Evolutionary conservation across 805 yeast species (phyloP), one percentile per base, ranked within the genome.

Genomic region (Dipodascopsis tothii): DNA sequence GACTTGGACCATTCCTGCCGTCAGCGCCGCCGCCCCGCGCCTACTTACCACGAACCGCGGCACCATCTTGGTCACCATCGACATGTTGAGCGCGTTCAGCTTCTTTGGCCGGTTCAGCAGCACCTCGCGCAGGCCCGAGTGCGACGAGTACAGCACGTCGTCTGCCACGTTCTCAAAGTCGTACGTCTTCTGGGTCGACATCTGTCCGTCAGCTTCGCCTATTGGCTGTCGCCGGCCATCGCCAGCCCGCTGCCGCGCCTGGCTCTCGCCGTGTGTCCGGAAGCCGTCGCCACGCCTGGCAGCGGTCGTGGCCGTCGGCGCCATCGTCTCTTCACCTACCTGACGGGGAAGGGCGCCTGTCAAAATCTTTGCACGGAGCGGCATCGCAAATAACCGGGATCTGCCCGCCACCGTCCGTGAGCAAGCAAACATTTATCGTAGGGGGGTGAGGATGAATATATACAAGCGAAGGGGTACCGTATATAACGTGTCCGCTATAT

Each of bases 31-130:
- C 9, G 16, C n/a, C 14, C 38, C 20, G 14, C 14, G n/a, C n/a
- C n/a, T 14, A 40, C 51, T 17, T 37, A 49, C 53, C 23, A 21
- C 18, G 40, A 84, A 70, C 32, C 95, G 75, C 19, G 92, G 86
- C 30, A 74, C 68, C 48, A 90, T 79, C 55, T 77, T 72, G 27
- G 71, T 61, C 47, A 85, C 78, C 95, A 90, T 88, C 44, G 77
- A 74, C 21, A 75, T 68, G 62, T 78, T 82, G 54, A 90, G 70
- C 3, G 97, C 90, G 67, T 90, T 92, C 59, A 92, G 74, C 61
- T 90, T 90, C 43, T 70, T 61, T 19, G 88, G 80, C 48, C 97
- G 75, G 69, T 90, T 85, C 52, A 90, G 70, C 5, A 82, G 73
- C 54, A 88, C 69, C 30, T 84, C 67, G 50, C 96, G 76, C 9